phyloP scores from a whole-genome alignment of 305 asterid species.

The Stenogyne calaminthoides region DNA sequence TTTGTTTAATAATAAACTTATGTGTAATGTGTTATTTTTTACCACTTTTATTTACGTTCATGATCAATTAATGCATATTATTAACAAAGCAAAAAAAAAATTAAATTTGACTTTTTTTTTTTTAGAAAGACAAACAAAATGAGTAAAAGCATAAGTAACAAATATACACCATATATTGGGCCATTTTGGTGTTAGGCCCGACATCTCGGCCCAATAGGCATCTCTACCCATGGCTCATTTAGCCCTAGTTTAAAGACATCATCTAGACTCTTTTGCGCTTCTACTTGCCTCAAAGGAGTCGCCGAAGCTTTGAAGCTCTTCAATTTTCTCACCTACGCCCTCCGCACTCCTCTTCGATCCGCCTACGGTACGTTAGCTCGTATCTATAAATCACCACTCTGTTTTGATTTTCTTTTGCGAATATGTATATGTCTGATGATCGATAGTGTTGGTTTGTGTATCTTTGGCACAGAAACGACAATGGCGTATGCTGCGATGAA shows the following conservation, averaged over 20 bases:
- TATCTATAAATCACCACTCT: not conserved
- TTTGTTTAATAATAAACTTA: too few species aligned
- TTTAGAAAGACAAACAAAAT: too few species aligned
- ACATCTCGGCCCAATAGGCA: too few species aligned
- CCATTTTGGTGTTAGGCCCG: too few species aligned
- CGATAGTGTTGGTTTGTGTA: not conserved
- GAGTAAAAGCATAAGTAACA: too few species aligned
- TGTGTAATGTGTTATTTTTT: too few species aligned
- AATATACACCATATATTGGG: too few species aligned
- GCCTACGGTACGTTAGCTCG: constrained; percentile 11
- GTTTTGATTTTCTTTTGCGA: not conserved
- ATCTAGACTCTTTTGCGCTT: not conserved
- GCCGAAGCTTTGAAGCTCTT: constrained; percentile 21
- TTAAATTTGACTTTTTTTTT: too few species aligned
- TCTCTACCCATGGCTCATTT: too few species aligned
- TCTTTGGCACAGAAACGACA: constrained; percentile 9
- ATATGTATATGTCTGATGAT: not conserved
- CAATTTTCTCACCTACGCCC: constrained; percentile 16
- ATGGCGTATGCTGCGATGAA: constrained; percentile 73
- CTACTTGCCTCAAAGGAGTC: not conserved
- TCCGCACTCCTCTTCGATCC: constrained; percentile 15
- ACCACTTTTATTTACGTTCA: too few species aligned
- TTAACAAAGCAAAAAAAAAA: too few species aligned
- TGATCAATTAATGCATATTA: too few species aligned
- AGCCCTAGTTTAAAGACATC: constrained; percentile 30